Evolutionary conservation across 2,329 filamentous ascomycete genomes (phyloP), one percentile per base, ranked within the genome.

Genomic region (Hypocreales sp.): DNA sequence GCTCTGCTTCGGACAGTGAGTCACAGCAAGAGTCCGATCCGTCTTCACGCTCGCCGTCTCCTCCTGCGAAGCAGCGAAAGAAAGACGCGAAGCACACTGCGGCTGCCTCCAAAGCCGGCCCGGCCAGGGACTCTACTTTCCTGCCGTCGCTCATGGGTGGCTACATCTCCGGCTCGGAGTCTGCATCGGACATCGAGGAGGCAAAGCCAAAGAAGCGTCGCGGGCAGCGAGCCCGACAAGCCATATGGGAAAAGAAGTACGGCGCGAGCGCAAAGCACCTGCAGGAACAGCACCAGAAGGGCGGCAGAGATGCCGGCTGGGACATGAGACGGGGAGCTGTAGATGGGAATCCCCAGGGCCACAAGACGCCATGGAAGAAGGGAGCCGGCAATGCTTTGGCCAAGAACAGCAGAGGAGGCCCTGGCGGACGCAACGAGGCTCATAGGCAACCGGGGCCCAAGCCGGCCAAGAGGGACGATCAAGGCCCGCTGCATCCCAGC

Each of bases 231-330:
- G 79, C 77, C n/a, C 69, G 81, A 7, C 78, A 80, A 45, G 69
- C 73, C 15, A 78, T 90, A 32, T 79, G 73, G 60, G 80, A 87
- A 56, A 76, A 81, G 55, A 87, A 86, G 45, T 87, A 65, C 47
- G 79, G 79, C 26, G 60, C 64, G 10, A 63, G 67, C 35, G 82
- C 81, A 2, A 79, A 74, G 39, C 79, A 84, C 42, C 48, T 73
- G 23, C 58, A 60, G 31, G 47, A 51, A 36, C 38, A 57, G 50
- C 31, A 40, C 40, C 48, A 40, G 24, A 30, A 43, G 31, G 35
- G 41, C 8, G 45, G 51, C 7, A 44, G 60, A 20, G 64, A 68
- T 26, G 44, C 56, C 8, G 67, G 65, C 1, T 76, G 71, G 71
- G 71, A 77, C 39, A 48, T 59, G 39, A 60, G 58, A 44, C 58